Evolutionary conservation across 2,329 filamentous ascomycete genomes (phyloP).

Genomic region (Sporothrix pseudoabietina): DNA sequence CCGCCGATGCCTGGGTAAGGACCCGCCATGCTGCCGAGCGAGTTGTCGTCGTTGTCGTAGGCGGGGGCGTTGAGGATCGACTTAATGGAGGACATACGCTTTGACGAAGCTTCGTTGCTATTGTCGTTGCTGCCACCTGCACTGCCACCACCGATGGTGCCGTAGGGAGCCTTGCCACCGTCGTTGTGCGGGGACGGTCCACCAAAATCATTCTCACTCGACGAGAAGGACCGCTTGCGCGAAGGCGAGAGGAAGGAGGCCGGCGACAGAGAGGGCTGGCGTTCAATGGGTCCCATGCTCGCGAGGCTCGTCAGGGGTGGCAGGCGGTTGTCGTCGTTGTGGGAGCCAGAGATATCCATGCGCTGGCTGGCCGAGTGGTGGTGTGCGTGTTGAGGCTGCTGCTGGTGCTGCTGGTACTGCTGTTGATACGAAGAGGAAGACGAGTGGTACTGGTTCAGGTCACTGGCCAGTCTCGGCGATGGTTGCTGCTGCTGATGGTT

Average conservation of each 20-base stretch:
- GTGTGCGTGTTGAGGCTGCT: conserved; percentile 34
- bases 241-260: conserved; percentile 61
- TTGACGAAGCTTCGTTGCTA: conserved; percentile 26
- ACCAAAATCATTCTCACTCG: conserved; percentile 54
- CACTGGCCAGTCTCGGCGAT: conserved; percentile 45
- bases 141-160: neutral
- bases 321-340: conserved; percentile 60
- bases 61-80: conserved; percentile 67
- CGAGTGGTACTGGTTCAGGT: conserved; percentile 55
- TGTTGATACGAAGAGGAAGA: conserved; percentile 24
- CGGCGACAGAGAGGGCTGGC: conserved; percentile 61
- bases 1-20: conserved; percentile 31
- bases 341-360: conserved; percentile 47
- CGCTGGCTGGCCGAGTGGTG: conserved; percentile 39
- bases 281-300: conserved; percentile 45
- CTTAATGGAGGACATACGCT: conserved; percentile 73
- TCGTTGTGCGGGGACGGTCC: conserved; percentile 15
- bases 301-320: conserved; percentile 56
- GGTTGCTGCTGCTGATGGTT: conserved; percentile 41
- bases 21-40: conserved; percentile 33
- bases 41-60: conserved; percentile 43
- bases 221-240: conserved; percentile 69
- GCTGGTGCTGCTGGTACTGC: neutral
- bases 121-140: conserved; percentile 33
- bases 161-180: neutral